These are phyloP conservation scores for Lepidium sativum DNA, from an alignment of 345 rosid genomes.

Conservation along the genomic window DNA sequence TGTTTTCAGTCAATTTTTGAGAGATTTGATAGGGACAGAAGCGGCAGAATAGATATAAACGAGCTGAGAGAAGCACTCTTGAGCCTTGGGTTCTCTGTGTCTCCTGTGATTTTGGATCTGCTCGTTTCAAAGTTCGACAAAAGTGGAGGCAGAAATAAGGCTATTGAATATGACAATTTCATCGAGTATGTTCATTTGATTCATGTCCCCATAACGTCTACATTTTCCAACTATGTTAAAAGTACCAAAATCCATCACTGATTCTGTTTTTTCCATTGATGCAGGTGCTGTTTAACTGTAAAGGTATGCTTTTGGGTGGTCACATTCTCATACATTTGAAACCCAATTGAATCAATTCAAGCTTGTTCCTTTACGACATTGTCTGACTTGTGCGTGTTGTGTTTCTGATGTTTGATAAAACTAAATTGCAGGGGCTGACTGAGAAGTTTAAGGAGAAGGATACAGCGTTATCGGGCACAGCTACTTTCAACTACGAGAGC, in stretches of 20 bases:
- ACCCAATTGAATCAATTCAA: neutral
- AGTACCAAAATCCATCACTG: neutral
- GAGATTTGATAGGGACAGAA: constrained; percentile 77
- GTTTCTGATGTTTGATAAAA: constrained; percentile 9
- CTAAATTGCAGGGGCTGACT: constrained; percentile 59
- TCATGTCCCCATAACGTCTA: too few relatives aligned
- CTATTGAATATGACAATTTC: constrained; percentile 92
- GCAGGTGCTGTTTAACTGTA: constrained; percentile 89
- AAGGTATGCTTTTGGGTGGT: constrained; percentile 39
- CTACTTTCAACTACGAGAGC: constrained; percentile 63
- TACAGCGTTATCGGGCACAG: constrained; percentile 47
- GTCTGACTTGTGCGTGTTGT: neutral
- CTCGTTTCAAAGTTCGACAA: constrained; percentile 85
- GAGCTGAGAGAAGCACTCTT: constrained; percentile 80
- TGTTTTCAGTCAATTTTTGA: constrained; percentile 57
- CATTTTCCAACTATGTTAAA: neutral
- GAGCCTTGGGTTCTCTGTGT: constrained; percentile 65
- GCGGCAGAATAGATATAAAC: constrained; percentile 66
- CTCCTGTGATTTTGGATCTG: constrained; percentile 63
- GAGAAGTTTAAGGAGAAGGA: constrained; percentile 87
- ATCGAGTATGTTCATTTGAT: constrained; percentile 88
- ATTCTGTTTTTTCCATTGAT: neutral
- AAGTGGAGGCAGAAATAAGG: constrained; percentile 58
- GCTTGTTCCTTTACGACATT: neutral
- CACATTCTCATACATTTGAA: neutral